A percentile compares a stretch with the other conserved stretches of the same genome.
phyloP scores from a whole-genome alignment of 2,329 filamentous ascomycete genomes.

The Colletotrichum spinosum region DNA sequence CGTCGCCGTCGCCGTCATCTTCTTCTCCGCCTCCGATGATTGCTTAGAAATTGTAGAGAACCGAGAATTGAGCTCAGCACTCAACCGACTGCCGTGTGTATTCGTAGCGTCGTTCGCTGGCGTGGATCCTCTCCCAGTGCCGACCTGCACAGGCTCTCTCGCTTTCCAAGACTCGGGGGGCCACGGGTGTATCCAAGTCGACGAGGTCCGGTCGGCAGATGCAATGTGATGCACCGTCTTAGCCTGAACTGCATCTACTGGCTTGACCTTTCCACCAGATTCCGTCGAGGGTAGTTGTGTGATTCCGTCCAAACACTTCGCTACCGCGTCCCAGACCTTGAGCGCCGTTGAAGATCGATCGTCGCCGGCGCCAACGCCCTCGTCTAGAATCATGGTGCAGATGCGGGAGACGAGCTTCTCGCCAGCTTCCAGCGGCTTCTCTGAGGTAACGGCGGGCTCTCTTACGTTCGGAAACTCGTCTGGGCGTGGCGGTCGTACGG shows the following conservation, averaged over 20 bases:
- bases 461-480: not conserved
- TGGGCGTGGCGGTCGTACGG: not conserved
- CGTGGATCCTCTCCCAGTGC: not conserved
- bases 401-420: constrained; percentile 25
- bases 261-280: not conserved
- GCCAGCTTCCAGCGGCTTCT: not conserved
- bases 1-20: too few species aligned
- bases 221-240: not conserved
- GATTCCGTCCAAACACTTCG: constrained; percentile 20
- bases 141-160: not conserved
- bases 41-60: not conserved
- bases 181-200: not conserved
- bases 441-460: not conserved
- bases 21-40: not conserved
- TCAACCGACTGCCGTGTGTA: too few species aligned
- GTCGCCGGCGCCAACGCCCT: constrained; percentile 8
- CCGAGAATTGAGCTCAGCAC: too few species aligned
- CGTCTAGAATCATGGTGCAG: constrained; percentile 30
- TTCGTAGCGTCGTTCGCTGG: too few species aligned
- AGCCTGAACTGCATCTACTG: too few species aligned
- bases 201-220: not conserved
- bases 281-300: not conserved
- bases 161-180: constrained; percentile 3
- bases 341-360: constrained; percentile 26
- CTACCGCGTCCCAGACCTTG: constrained; percentile 34